phyloP scores from a whole-genome alignment of 352 stramenopile species.

The Globisporangium radiosum region DNA sequence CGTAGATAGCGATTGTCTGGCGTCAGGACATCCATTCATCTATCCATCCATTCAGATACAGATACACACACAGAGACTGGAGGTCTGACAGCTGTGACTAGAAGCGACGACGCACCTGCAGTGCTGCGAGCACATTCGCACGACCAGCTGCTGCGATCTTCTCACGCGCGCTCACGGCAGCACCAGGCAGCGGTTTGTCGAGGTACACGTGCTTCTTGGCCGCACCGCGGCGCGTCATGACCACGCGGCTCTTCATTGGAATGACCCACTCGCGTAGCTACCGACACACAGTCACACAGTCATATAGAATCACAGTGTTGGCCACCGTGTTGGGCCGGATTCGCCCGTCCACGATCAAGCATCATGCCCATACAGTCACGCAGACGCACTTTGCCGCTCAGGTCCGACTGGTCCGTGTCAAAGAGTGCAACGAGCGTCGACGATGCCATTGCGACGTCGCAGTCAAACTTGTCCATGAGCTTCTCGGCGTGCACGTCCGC shows the following conservation, averaged over 20 bases:
- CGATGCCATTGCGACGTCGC: conserved; percentile 62
- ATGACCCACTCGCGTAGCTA: conserved; percentile 44
- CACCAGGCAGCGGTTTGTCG: conserved; percentile 32
- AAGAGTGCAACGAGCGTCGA: conserved; percentile 69
- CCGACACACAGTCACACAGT: neutral
- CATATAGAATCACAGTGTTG: neutral
- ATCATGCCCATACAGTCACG: conserved; percentile 6
- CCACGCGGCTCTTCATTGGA: conserved; percentile 46
- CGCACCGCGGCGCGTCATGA: conserved; percentile 18
- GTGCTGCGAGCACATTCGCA: conserved; percentile 16
- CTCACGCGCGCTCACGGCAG: conserved; percentile 21
- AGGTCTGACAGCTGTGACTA: neutral
- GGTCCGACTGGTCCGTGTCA: conserved; percentile 24
- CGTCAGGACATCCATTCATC: too few species aligned
- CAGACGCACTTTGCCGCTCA: conserved; percentile 12
- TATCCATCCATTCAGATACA: neutral
- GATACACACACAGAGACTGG: neutral
- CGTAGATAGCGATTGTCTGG: too few species aligned
- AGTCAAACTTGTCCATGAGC: conserved; percentile 64
- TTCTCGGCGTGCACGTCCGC: conserved; percentile 40
- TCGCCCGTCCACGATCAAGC: neutral
- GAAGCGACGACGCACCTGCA: conserved; percentile 18
- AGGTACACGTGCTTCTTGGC: conserved; percentile 51
- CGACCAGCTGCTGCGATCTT: conserved; percentile 23
- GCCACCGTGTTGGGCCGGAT: too few species aligned